Base-by-base conservation (phyloP, 2,329 filamentous ascomycete species). In the Fusarium metavorans region DNA sequence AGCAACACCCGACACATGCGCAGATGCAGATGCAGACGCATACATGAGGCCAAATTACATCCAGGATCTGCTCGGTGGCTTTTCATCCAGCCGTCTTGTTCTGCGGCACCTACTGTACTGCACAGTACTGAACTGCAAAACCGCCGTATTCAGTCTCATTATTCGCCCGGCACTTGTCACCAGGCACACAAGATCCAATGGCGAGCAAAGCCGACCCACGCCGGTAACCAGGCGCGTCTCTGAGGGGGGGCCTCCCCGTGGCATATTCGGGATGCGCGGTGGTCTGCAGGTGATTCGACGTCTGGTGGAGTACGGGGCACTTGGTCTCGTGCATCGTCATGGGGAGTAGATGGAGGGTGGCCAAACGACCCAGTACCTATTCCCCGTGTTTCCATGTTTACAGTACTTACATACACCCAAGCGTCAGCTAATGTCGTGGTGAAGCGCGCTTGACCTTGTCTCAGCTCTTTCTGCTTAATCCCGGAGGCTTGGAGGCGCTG, bases 241-340 rank as follows among this genome's bases (percentile, higher is more conserved):
- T 57, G 71, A 71, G 64, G 52, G 48, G 63, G 52, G 66, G 60
- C 70, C 67, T 71, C 65, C 70, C 65, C 64, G 68, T 76, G 64
- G 70, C 59, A 70, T 65, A 57, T 52, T 67, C 37, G 60, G 59
- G 59, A 72, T 74, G 67, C 67, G 60, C 63, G 35, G 65, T 65
- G 54, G 67, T 63, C 75, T 77, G 76, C 76, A 76, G 67, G 72
- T 78, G 72, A 76, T 78, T 74, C 59, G 59, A 64, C 50, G 62
- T 61, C 39, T n/a, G 48, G 64, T 68, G 61, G 59, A 60, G 63
- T 65, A 57, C 45, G 59, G 52, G 64, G 30, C 23, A 65, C 48
- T 37, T 30, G 59, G 75, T 77, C 75, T 77, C 73, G 76, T 77
- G 76, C 75, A 61, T 62, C 69, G 67, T 77, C 76, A 77, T 73